A percentile compares a stretch with the other conserved stretches of the same genome.
Evolutionary conservation across 148 eudicot species (phyloP).

Genomic region (Vaccinium vitisidaea): DNA sequence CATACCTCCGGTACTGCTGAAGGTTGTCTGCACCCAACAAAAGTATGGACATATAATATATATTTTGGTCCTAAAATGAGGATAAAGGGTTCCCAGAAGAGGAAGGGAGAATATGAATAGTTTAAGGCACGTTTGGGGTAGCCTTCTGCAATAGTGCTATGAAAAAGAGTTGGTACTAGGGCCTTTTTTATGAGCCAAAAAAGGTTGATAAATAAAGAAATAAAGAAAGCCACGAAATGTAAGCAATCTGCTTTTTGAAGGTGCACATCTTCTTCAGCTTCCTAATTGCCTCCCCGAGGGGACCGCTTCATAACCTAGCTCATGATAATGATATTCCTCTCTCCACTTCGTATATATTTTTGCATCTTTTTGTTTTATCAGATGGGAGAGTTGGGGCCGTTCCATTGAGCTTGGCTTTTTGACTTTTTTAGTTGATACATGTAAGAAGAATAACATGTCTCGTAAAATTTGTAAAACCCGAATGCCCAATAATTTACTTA

Average conservation of each 20-base stretch:
- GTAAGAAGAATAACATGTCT: too few species aligned
- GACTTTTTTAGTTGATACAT: too few species aligned
- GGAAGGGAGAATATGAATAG: not conserved
- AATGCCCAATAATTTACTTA: too few species aligned
- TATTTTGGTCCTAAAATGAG: not conserved
- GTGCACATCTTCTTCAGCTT: not conserved
- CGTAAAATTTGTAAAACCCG: too few species aligned
- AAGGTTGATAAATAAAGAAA: not conserved
- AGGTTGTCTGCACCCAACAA: too few species aligned
- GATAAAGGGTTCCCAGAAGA: not conserved
- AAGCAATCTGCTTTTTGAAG: not conserved
- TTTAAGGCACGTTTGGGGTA: not conserved
- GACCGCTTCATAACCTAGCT: not conserved
- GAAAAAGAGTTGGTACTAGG: not conserved
- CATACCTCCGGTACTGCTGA: too few species aligned
- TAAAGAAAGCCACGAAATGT: not conserved
- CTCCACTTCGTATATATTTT: not conserved
- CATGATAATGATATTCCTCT: constrained; percentile 7
- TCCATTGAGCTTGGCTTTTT: too few species aligned
- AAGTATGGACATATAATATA: not conserved
- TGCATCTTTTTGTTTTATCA: not conserved
- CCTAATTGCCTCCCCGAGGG: not conserved
- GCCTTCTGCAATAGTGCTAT: not conserved
- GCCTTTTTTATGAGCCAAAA: not conserved
- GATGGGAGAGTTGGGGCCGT: too few species aligned